Evolutionary conservation across 2,329 filamentous ascomycete species (phyloP), one percentile per base, ranked within the genome.

Genomic region (Hyphodiscus sp.): DNA sequence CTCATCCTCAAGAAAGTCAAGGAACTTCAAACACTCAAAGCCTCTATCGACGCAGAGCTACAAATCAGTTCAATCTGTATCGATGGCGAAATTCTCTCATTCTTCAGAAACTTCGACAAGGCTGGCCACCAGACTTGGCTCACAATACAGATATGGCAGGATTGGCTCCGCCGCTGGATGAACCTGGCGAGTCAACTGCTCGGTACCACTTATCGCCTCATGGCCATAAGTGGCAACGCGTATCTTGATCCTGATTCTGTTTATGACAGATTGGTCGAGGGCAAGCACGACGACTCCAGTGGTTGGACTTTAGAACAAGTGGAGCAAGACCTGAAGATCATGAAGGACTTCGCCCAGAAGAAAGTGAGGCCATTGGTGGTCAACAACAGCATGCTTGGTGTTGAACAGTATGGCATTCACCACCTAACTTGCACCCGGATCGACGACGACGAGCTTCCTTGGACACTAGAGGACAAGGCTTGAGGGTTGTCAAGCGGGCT

Each of bases 121-220:
- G 66, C 73, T 49, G 48, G 67, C 2, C 55, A 51, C n/a, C 50
- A 57, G n/a, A 45, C 55, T 1, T 64, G 59, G 54, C 38, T 57
- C 23, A 33, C 63, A 9, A 57, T 57, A 4, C 54, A 59, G 23
- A 20, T 56, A 5, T 67, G 63, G 63, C 56, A 57, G 4, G 61
- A 66, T 41, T 65, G 63, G 63, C 60, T 65, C 45, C 18, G 11
- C n/a, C 29, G 29, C 2, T 48, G 43, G 1, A n/a, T 59, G 8
- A 45, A 41, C 16, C 23, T 20, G 18, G 52, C 45, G 3, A 49
- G n/a, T 7, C 20, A 53, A 20, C 20, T 1, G 4, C 4, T 4
- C 5, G 8, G 19, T 16, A 5, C 43, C 5, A 33, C 11, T 0
- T 66, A 66, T 55, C 58, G 61, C 11, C 20, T 44, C 1, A 57